Base-by-base conservation (phyloP, 2,329 filamentous ascomycete species). In the Trichoderma lentiforme region DNA sequence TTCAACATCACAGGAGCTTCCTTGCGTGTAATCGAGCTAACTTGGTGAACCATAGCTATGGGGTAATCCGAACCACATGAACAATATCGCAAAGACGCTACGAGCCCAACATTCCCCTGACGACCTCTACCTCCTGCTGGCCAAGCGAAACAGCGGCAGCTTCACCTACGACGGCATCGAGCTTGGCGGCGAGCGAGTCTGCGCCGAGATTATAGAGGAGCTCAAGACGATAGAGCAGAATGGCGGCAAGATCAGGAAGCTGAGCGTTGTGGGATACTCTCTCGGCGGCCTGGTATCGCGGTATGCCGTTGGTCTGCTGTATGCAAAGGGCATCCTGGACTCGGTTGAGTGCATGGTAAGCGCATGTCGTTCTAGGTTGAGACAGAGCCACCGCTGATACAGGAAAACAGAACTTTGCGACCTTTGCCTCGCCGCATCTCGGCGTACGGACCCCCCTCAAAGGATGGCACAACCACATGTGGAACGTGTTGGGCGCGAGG, bases 201-300 rank as follows among this genome's bases (percentile, higher is more conserved):
- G 89, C 75, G 82, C 86, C 73, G 90, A 92, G 82, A 91, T 92
- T 72, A 89, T 92, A 78, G 86, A 91, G 75, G 86, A 90, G 76
- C 79, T 92, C 70, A 85, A 86, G 71, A 79, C 81, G 58, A 86
- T 90, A 66, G 86, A 88, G 63, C 83, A 83, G 56, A 84, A 86
- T 32, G 95, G 94, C 26, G 89, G 91, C 75, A 87, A 88, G 56
- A 92, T 98, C 77, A 91, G 84, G 62, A 97, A 94, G 82, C 85
- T 98, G 74, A 97, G 94, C 80, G 85, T 98, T 53, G 87, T 95
- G 57, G 95, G 95, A 51, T 98, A 98, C 81, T 97, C 94, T 0
- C 86, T 98, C 1, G 95, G 95, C 60, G 95, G 95, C 0, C 84
- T 98, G 7, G 90, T 98, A 5, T 90, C 93, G 11, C 88, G 95